Evolutionary conservation across 202 grass and related monocot genomes (phyloP).

Genomic region (Elaeis oleifera): DNA sequence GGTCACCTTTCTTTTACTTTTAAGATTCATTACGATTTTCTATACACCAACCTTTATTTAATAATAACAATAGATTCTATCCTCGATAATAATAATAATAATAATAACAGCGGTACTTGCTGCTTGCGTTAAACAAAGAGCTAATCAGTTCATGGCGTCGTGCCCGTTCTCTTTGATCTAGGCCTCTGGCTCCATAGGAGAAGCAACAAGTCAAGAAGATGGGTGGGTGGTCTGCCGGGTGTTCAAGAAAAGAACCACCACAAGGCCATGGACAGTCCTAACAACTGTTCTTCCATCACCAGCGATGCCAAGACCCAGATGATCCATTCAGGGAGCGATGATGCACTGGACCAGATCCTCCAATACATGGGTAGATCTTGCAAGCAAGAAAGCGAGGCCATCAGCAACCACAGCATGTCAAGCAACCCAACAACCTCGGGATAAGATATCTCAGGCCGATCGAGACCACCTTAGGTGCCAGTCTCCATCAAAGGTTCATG

Average conservation of each 20-base stretch:
- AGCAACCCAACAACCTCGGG: not conserved
- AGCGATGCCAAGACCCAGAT: slow-evolving; percentile 25
- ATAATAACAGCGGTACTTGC: no score
- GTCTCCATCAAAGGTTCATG: slow-evolving; percentile 51
- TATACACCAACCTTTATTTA: no score
- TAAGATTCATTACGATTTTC: no score
- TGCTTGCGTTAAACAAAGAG: no score
- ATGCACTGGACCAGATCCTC: slow-evolving; percentile 84
- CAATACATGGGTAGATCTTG: slow-evolving; percentile 77
- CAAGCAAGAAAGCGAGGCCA: slow-evolving; percentile 58
- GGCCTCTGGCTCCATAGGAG: slow-evolving; percentile 23
- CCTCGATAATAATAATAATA: no score
- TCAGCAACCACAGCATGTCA: not conserved
- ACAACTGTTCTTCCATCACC: slow-evolving; percentile 9
- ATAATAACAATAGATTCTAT: no score
- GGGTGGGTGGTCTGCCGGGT: slow-evolving; percentile 97
- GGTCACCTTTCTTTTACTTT: no score
- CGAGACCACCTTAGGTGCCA: slow-evolving; percentile 37
- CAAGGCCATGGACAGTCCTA: slow-evolving; percentile 32
- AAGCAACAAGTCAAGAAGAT: slow-evolving; percentile 63
- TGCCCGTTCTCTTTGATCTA: slow-evolving; percentile 31
- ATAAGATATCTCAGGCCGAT: slow-evolving; percentile 54
- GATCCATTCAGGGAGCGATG: slow-evolving; percentile 47
- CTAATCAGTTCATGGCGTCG: no score
- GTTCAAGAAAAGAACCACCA: slow-evolving; percentile 98